Conservation (phyloP, 345 rosid species). For the Alliaria petiolata region DNA sequence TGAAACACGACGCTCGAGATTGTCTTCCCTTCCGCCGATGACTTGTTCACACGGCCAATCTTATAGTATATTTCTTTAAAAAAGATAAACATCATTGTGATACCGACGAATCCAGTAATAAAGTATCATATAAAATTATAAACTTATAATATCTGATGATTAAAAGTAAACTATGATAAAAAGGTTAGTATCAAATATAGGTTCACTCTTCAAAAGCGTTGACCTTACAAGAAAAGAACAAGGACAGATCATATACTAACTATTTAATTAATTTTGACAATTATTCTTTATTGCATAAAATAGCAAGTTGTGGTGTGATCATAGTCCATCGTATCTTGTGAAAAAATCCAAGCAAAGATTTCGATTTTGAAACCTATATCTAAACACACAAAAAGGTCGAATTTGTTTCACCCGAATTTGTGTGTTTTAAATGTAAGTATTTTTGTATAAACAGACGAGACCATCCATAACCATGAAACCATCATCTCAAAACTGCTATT, state of each 20-base stretch:
- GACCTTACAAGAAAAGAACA: slow-evolving; percentile 14
- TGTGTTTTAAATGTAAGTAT: neutral
- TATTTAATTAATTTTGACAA: neutral
- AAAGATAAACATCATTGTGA: neutral
- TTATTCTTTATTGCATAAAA: neutral
- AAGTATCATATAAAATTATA: neutral
- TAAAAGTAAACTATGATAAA: neutral
- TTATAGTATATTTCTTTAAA: neutral
- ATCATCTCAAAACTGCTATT: neutral
- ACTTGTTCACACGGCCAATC: slow-evolving; percentile 15
- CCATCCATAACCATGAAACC: neutral
- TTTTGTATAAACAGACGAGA: neutral
- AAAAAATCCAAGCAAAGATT: slow-evolving; percentile 7
- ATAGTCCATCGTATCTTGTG: slow-evolving; percentile 14
- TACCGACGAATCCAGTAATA: neutral
- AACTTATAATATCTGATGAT: neutral
- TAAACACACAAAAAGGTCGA: neutral
- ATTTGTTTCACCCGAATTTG: neutral
- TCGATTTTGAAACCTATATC: neutral
- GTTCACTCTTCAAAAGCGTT: slow-evolving; percentile 19
- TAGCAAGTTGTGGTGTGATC: slow-evolving; percentile 11
- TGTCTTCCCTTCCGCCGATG: slow-evolving; percentile 19
- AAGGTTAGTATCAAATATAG: neutral
- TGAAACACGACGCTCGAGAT: slow-evolving; percentile 25
- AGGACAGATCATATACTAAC: too few relatives aligned